Evolutionary conservation across 2,329 filamentous ascomycete genomes (phyloP).

Genomic region (Macrophomina phaseolina): DNA sequence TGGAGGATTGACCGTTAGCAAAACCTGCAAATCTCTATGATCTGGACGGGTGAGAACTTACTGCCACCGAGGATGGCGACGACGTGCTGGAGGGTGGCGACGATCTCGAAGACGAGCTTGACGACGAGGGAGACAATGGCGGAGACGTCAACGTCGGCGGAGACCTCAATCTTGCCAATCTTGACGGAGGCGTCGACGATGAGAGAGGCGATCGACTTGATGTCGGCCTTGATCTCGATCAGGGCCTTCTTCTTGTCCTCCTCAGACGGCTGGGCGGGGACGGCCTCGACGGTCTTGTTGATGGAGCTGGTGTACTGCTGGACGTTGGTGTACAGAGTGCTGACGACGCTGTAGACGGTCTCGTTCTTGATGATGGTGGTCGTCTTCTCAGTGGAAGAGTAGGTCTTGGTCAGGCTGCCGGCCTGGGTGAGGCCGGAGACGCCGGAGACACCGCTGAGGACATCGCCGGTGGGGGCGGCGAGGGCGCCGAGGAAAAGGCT

Average conservation of each 20-base stretch:
- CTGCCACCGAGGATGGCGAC: conserved; percentile 48
- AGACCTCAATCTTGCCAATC: conserved; percentile 23
- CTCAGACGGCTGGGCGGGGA: conserved; percentile 10
- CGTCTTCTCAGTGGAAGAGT: conserved; percentile 17
- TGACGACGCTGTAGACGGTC: conserved; percentile 24
- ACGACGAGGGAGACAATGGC: conserved; percentile 40
- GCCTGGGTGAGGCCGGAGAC: conserved; percentile 4
- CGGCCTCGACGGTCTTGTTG: conserved; percentile 26
- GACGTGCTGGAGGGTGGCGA: conserved; percentile 51
- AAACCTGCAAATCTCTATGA: too few species aligned
- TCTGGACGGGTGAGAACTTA: conserved; percentile 7
- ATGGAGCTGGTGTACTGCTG: conserved; percentile 26
- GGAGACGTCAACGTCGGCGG: conserved; percentile 25
- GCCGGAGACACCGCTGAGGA: conserved; percentile 1
- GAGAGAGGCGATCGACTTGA: conserved; percentile 24
- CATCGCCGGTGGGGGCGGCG: conserved; percentile 25
- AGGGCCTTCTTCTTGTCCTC: conserved; percentile 22
- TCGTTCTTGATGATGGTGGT: conserved; percentile 22
- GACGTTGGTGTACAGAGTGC: conserved; percentile 25
- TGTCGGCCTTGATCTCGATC: conserved; percentile 25
- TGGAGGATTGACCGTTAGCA: neutral
- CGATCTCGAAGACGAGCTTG: conserved; percentile 50
- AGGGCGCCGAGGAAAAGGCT: conserved; percentile 28
- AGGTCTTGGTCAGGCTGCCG: conserved; percentile 20
- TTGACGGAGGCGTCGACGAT: conserved; percentile 25